Evolutionary conservation across 345 rosid genomes (phyloP).

Genomic region (Physaria fendleri): DNA sequence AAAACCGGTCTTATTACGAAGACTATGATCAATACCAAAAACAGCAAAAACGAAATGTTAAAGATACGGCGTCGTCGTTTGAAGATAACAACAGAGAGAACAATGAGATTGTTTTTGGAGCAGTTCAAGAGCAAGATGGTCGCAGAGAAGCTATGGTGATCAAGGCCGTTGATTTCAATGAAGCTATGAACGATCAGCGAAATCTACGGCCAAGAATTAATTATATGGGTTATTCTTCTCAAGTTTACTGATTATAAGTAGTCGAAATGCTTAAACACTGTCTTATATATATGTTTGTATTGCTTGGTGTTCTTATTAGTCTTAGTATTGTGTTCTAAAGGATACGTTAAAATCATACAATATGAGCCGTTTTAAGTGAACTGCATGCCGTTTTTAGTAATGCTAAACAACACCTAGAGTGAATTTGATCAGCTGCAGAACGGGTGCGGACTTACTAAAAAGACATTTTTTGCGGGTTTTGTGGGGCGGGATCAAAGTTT

Average conservation of each 20-base stretch:
- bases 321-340: not conserved
- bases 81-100: slow-evolving; percentile 64
- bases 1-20: slow-evolving; percentile 40
- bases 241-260: slow-evolving; percentile 18
- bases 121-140: slow-evolving; percentile 86
- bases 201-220: slow-evolving; percentile 58
- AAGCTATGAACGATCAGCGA: slow-evolving; percentile 49
- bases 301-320: not conserved
- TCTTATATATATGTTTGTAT: not conserved
- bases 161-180: slow-evolving; percentile 81
- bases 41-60: slow-evolving; percentile 36
- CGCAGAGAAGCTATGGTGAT: slow-evolving; percentile 84
- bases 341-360: not conserved
- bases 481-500: no score
- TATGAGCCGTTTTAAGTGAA: not conserved
- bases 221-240: slow-evolving; percentile 34
- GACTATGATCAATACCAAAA: slow-evolving; percentile 40
- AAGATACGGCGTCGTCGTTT: slow-evolving; percentile 52
- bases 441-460: no score
- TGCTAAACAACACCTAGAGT: no score
- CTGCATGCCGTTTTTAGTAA: no score
- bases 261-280: not conserved
- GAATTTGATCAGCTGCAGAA: no score
- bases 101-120: slow-evolving; percentile 85
- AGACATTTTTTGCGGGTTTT: no score